Base-by-base conservation (phyloP, 2,329 filamentous ascomycete genomes). In the Fusarium acutatum region DNA sequence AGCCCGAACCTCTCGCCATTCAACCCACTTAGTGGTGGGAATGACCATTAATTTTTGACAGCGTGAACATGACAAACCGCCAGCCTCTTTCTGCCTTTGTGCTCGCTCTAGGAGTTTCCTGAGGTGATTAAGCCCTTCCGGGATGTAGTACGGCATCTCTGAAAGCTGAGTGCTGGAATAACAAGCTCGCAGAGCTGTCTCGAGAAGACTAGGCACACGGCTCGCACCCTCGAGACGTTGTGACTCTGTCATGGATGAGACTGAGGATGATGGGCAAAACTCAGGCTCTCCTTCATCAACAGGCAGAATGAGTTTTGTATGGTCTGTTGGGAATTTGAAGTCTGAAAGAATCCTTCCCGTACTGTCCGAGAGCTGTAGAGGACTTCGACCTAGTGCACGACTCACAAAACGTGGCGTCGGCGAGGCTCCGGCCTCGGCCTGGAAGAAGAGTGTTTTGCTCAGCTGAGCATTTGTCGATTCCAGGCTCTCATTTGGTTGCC, bases 21-120 rank as follows among this genome's bases (percentile, higher is more conserved):
- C 90, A 13, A 92, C 80, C 90, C 90, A 92, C 75, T 90, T 85
- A 0, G 87, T 82, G 7, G 85, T 80, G 6, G 90, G 87, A 28
- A 88, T 81, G 12, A 90, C 81, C 8, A 88, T 84, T 14, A 78
- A 77, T 34, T 85, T 84, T 30, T 80, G 74, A 75, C 90, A 92
- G 0, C 84, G 81, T 3, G 87, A 86, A 74, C 90, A 92, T 5
- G 77, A 76, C 34, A 86, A 75, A 4, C 87, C 86, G 9, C 89
- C 89, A 1, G 80, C 80, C 41, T 87, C 83, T 41, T 84, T 84
- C 67, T 86, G 84, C 8, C 75, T 69, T 1, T 79, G 75, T 7
- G 86, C 83, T 17, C 81, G 81, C 14, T 82, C 80, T 1, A 90
- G 77, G 1, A 85, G 77, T 10, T 77, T 77, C 9, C 80, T 76